phyloP scores from a whole-genome alignment of 1,139 yeast species.

The Zygoascus meyerae region DNA sequence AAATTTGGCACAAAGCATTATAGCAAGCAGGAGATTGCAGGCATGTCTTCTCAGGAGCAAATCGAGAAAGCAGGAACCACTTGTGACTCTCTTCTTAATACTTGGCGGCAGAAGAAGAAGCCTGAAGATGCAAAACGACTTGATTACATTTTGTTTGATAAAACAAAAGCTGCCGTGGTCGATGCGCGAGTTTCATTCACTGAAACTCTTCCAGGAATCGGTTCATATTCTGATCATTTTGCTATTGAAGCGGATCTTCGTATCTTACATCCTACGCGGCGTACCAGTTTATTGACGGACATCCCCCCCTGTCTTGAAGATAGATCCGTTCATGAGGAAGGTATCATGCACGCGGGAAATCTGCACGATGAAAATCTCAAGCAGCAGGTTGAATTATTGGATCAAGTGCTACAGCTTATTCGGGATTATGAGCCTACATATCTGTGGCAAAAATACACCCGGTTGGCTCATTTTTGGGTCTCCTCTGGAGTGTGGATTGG shows the following conservation, averaged over 20 bases:
- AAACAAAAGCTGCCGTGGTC: conserved; percentile 45
- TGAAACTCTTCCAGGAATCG: conserved; percentile 48
- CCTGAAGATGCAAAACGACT: conserved; percentile 76
- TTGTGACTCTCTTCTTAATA: conserved; percentile 78
- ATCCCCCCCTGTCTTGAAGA: conserved; percentile 7
- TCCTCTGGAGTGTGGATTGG: conserved; percentile 50
- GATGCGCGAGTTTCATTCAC: conserved; percentile 68
- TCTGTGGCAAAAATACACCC: conserved; percentile 56
- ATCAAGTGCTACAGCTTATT: conserved; percentile 53
- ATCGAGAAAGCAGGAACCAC: conserved; percentile 73
- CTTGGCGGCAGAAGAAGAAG: conserved; percentile 70
- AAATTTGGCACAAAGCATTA: conserved; percentile 41
- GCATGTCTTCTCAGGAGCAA: conserved; percentile 45
- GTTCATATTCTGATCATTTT: conserved; percentile 89
- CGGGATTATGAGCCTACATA: conserved; percentile 51
- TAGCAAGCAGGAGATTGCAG: conserved; percentile 37
- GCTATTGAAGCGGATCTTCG: conserved; percentile 59
- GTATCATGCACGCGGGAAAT: conserved; percentile 9
- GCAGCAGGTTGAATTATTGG: conserved; percentile 36
- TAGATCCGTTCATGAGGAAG: conserved; percentile 1
- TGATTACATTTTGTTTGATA: conserved; percentile 81
- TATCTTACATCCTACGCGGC: conserved; percentile 3
- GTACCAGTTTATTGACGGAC: conserved; percentile 7
- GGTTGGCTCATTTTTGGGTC: conserved; percentile 56
- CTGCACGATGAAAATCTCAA: conserved; percentile 7